Percentiles rank a stretch among this genome's conserved stretches.
These are phyloP conservation scores for Paulownia fortunei DNA, from an alignment of 257 asterid species.

Conservation along the genomic window DNA sequence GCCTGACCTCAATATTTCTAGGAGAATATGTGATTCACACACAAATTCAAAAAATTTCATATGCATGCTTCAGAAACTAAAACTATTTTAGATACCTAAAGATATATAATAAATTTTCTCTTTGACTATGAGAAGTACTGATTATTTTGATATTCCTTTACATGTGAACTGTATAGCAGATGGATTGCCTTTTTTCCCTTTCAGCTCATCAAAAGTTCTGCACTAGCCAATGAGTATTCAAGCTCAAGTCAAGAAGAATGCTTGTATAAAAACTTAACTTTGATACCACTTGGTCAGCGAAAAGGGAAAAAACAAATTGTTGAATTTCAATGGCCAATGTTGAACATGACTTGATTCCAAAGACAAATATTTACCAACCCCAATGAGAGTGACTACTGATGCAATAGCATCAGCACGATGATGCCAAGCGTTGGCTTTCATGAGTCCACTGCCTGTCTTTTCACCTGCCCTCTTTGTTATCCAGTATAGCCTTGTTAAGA, in stretches of 20 bases:
- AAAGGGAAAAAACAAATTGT: not conserved
- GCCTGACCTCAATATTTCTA: not conserved
- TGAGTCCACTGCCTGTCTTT: constrained; percentile 91
- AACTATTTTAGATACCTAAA: not conserved
- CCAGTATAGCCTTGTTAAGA: constrained; percentile 68
- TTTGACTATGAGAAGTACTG: not conserved
- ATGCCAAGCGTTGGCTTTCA: constrained; percentile 99
- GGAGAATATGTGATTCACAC: not conserved
- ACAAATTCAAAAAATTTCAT: not conserved
- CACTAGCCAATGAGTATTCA: not conserved
- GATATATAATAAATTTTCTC: not conserved
- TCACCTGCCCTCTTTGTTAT: constrained; percentile 89
- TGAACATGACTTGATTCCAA: constrained; percentile 9
- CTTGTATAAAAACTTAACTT: not conserved
- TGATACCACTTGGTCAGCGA: not conserved
- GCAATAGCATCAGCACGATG: constrained; percentile 97
- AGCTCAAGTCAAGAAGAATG: not conserved
- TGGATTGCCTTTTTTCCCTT: not conserved
- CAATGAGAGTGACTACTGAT: constrained; percentile 91
- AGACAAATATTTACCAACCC: constrained; percentile 90
- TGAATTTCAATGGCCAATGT: not conserved
- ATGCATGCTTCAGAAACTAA: constrained; percentile 9
- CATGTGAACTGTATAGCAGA: not conserved
- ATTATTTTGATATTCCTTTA: not conserved
- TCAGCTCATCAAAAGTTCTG: not conserved